Conservation (phyloP, 2,329 filamentous ascomycete species). For the Neodidymelliopsis sp. region DNA sequence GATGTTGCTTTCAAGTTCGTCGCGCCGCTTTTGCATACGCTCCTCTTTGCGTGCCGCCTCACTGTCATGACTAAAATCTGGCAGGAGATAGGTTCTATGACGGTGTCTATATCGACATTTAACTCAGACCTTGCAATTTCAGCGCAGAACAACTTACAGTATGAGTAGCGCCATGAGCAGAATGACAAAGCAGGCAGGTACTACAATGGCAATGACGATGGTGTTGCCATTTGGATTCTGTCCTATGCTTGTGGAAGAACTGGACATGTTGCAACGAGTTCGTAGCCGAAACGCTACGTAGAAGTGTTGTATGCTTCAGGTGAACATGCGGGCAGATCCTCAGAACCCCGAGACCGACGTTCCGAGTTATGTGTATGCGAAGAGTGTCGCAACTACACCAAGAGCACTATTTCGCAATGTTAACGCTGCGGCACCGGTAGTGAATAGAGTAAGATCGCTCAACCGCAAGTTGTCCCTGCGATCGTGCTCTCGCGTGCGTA, state of each 20-base stretch:
- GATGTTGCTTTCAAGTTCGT: conserved; percentile 39
- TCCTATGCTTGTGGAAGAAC: background rate
- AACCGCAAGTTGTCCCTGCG: conserved; percentile 10
- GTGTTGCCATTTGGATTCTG: conserved; percentile 19
- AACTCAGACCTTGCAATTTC: conserved; percentile 6
- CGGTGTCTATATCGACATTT: conserved; percentile 17
- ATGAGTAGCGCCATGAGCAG: conserved; percentile 39
- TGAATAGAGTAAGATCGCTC: conserved; percentile 1
- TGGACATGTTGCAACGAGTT: conserved; percentile 1
- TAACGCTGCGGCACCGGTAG: background rate
- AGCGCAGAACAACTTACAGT: conserved; percentile 30
- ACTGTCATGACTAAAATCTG: conserved; percentile 20
- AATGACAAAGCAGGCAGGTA: conserved; percentile 43
- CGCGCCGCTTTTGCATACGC: conserved; percentile 37
- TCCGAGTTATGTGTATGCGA: conserved; percentile 24
- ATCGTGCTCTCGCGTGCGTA: conserved; percentile 6
- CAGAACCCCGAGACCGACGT: conserved; percentile 8
- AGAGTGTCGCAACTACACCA: conserved; percentile 18
- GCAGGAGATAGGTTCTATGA: conserved; percentile 34
- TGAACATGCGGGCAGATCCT: background rate
- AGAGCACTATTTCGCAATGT: background rate
- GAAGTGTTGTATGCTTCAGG: background rate
- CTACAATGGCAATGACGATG: conserved; percentile 40
- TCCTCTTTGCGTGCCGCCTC: conserved; percentile 28
- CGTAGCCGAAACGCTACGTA: background rate